Evolutionary conservation across 2,329 filamentous ascomycete species (phyloP).

Genomic region (Arthrinium phaeospermum): DNA sequence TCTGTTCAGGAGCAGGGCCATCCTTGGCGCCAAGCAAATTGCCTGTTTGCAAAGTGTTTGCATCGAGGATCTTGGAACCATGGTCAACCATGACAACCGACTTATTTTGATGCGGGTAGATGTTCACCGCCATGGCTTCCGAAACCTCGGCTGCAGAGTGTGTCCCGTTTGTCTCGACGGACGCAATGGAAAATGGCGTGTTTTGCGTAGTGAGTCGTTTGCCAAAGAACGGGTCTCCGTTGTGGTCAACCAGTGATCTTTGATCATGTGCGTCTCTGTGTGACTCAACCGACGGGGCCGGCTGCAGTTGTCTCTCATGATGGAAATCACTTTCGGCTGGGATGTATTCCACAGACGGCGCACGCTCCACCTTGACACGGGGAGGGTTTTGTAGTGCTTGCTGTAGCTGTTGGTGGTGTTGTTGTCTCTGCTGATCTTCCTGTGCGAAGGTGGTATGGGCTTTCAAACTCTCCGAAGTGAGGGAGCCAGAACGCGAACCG

Average conservation of each 20-base stretch:
- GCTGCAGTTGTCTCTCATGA: slow-evolving; percentile 37
- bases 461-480: slow-evolving; percentile 64
- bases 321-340: slow-evolving; percentile 28
- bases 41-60: slow-evolving; percentile 38
- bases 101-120: slow-evolving; percentile 69
- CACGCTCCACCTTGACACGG: slow-evolving; percentile 36
- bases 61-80: slow-evolving; percentile 54
- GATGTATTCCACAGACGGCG: slow-evolving; percentile 35
- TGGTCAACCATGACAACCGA: slow-evolving; percentile 67
- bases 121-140: slow-evolving; percentile 66
- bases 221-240: slow-evolving; percentile 59
- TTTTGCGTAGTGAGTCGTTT: slow-evolving; percentile 60
- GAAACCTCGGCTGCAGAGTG: slow-evolving; percentile 64
- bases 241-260: slow-evolving; percentile 50
- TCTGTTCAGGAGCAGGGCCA: slow-evolving; percentile 33
- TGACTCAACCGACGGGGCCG: slow-evolving; percentile 42
- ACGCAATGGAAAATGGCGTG: slow-evolving; percentile 67
- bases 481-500: slow-evolving; percentile 46
- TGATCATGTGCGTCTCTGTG: slow-evolving; percentile 41
- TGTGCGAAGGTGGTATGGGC: slow-evolving; percentile 54
- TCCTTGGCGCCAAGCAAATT: slow-evolving; percentile 17
- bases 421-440: slow-evolving; percentile 34
- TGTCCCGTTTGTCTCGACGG: slow-evolving; percentile 66
- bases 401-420: slow-evolving; percentile 25
- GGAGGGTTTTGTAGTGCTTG: slow-evolving; percentile 27